Evolutionary conservation across 2,329 filamentous ascomycete species (phyloP), one percentile per base, ranked within the genome.

Genomic region (Berkeleyomyces basicola): DNA sequence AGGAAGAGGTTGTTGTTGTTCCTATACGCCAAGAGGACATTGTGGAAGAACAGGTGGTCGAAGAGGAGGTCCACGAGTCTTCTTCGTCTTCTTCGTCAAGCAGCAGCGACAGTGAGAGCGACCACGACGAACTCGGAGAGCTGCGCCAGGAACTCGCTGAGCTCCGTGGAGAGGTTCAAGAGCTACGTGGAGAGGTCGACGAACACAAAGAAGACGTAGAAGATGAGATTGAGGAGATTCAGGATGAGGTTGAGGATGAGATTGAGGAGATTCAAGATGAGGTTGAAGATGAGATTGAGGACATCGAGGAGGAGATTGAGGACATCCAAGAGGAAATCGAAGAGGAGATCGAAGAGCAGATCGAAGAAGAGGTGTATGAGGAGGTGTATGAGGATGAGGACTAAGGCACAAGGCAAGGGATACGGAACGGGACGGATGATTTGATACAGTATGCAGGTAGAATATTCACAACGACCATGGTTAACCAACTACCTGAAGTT

Each of bases 301-400:
- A 63, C 14, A 37, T 47, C 16, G n/a, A 49, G 7, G 76, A 74
- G 58, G 76, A 78, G 62, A 71, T 73, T 11, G 74, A 76, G 66
- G 71, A 72, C 1, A 74, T 73, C 62, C 72, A 70, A 3, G 74
- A 82, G 69, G 76, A 77, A 62, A 70, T 80, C 3, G 76, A 80
- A 65, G 79, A 83, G 69, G 78, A 78, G 1, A 67, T 77, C 61
- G 71, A 78, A 67, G 77, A 77, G 68, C 51, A 62, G 23, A 53
- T 53, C n/a, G 49, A 53, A 7, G 63, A 65, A 23, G 57, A 60
- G 47, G 47, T 44, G 5, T 78, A 79, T 63, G 71, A 77, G 58
- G 78, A 82, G 68, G 74, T 74, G 58, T 77, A 78, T 59, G 76
- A 78, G 66, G 77, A 77, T 61, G 69, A 68, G 1, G 76, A 76